These are phyloP conservation scores for Trichoderma afroharzianum DNA, from an alignment of 2,329 filamentous ascomycete genomes.

Conservation along the genomic window DNA sequence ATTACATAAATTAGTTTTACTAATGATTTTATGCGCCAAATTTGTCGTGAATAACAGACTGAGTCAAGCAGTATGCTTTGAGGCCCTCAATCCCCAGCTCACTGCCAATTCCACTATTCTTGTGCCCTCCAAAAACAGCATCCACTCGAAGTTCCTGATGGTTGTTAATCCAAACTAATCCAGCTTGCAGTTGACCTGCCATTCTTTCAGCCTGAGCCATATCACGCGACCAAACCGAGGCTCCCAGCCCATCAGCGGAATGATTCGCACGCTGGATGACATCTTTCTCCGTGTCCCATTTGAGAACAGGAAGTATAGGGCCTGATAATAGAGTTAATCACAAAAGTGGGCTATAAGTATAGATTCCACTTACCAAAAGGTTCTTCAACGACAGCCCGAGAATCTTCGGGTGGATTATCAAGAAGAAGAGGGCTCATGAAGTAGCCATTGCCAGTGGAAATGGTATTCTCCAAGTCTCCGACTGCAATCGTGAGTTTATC, in stretches of 20 bases:
- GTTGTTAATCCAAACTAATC: conserved; percentile 43
- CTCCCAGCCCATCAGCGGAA: conserved; percentile 52
- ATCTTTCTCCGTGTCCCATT: conserved; percentile 32
- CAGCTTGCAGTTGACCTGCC: conserved; percentile 52
- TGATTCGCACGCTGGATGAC: conserved; percentile 36
- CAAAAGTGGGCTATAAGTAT: neutral
- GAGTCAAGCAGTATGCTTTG: neutral
- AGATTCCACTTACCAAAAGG: conserved; percentile 28
- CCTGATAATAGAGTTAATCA: neutral
- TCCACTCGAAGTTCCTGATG: conserved; percentile 53
- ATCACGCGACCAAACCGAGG: conserved; percentile 55
- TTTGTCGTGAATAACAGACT: neutral
- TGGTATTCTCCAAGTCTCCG: conserved; percentile 27
- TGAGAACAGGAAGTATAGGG: conserved; percentile 29
- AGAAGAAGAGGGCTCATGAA: conserved; percentile 76
- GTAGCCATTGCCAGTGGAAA: conserved; percentile 65
- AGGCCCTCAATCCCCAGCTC: neutral
- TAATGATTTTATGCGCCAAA: neutral
- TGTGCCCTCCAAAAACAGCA: conserved; percentile 62
- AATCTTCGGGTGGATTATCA: conserved; percentile 28
- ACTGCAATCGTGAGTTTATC: conserved; percentile 28
- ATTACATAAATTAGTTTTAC: neutral
- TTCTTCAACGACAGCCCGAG: conserved; percentile 32
- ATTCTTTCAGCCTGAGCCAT: conserved; percentile 40
- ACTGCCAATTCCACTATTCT: conserved; percentile 58